Evolutionary conservation across 371 early-diverging fungal species (phyloP).

Genomic region (Mucor velutinosus): DNA sequence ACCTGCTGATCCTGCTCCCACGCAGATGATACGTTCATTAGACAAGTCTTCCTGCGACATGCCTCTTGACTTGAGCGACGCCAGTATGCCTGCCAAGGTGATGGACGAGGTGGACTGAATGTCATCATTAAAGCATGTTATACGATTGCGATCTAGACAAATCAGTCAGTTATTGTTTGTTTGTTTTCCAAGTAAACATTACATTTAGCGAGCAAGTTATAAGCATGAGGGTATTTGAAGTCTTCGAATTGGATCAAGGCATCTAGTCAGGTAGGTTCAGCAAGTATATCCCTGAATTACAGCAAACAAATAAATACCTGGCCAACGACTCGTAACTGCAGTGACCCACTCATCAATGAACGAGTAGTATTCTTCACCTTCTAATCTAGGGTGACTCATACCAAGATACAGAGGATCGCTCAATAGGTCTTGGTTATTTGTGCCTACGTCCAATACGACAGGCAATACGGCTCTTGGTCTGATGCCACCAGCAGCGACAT

Average conservation of each 20-base stretch:
- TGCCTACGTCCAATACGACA: slow-evolving; percentile 69
- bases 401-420: slow-evolving; percentile 70
- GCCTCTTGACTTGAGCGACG: slow-evolving; percentile 58
- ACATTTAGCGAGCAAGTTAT: slow-evolving; percentile 61
- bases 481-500: slow-evolving; percentile 69
- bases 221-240: slow-evolving; percentile 59
- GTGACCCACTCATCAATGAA: slow-evolving; percentile 72
- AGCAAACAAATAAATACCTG: slow-evolving; percentile 42
- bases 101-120: slow-evolving; percentile 70
- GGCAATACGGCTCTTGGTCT: slow-evolving; percentile 64
- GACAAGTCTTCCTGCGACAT: slow-evolving; percentile 40
- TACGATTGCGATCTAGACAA: slow-evolving; percentile 48
- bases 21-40: slow-evolving; percentile 57
- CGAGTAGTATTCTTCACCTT: slow-evolving; percentile 60
- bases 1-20: slow-evolving; percentile 71
- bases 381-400: slow-evolving; percentile 62
- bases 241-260: slow-evolving; percentile 61
- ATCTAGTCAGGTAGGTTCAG: slow-evolving; percentile 19
- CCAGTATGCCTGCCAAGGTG: slow-evolving; percentile 65
- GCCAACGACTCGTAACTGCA: slow-evolving; percentile 61
- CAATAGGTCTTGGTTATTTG: slow-evolving; percentile 59
- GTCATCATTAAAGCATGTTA: slow-evolving; percentile 70
- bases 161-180: neutral
- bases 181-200: slow-evolving; percentile 9
- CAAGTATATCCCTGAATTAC: neutral